Evolutionary conservation across 78 protist genomes (phyloP).

Genomic region (Tieghemostelium lacteum): DNA sequence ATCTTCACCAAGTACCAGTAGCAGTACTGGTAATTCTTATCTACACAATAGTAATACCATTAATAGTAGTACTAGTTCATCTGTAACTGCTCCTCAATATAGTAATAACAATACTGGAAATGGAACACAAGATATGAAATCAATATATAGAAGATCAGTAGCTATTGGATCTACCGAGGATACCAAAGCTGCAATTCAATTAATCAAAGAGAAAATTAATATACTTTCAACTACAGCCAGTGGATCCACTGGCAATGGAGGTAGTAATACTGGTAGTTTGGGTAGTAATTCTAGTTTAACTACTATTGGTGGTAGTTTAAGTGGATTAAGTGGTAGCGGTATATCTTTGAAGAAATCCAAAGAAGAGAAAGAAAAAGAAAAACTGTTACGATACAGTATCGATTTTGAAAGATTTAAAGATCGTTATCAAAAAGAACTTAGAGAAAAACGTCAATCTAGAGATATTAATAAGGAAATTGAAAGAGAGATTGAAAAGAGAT

Average conservation of each 20-base stretch:
- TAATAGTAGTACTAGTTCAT: slow-evolving; percentile 1
- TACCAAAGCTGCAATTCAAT: slow-evolving; percentile 68
- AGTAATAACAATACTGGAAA: not conserved
- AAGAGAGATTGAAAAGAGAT: slow-evolving; percentile 51
- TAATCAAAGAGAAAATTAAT: slow-evolving; percentile 68
- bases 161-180: not conserved
- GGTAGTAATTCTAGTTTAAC: too few relatives aligned
- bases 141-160: slow-evolving; percentile 31
- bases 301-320: not conserved
- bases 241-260: not conserved
- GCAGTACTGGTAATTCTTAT: not conserved
- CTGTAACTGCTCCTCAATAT: not conserved
- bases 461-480: slow-evolving; percentile 69
- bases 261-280: too few relatives aligned
- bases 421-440: slow-evolving; percentile 13
- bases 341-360: not conserved
- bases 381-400: slow-evolving; percentile 45
- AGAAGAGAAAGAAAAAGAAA: slow-evolving; percentile 60
- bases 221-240: slow-evolving; percentile 33
- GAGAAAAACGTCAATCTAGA: slow-evolving; percentile 11
- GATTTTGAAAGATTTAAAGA: slow-evolving; percentile 72
- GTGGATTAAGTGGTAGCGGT: not conserved
- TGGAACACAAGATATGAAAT: not conserved
- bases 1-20: not conserved
- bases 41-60: not conserved